phyloP scores from a whole-genome alignment of 805 yeast genomes.

The Spathaspora arborariae region DNA sequence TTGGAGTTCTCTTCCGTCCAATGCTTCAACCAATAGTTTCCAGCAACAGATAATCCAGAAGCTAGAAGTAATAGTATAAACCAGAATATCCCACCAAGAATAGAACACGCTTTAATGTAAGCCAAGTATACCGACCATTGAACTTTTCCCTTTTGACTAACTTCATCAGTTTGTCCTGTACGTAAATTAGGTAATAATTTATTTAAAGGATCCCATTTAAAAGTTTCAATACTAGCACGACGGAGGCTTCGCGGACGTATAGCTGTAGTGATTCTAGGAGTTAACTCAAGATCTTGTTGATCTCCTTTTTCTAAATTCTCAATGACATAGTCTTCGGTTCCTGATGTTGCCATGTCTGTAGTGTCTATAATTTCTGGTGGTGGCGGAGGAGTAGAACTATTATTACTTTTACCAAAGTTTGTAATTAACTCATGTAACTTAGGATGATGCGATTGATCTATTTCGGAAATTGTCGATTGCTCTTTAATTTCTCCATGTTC shows the following conservation, averaged over 20 bases:
- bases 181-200: constrained; percentile 26
- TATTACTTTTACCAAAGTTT: constrained; percentile 32
- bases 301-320: constrained; percentile 13
- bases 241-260: background rate
- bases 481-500: constrained; percentile 55
- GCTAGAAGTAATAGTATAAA: constrained; percentile 18
- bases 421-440: constrained; percentile 30
- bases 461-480: constrained; percentile 27
- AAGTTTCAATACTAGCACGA: constrained; percentile 59
- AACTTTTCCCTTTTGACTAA: constrained; percentile 58
- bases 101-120: constrained; percentile 60
- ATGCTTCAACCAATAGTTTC: constrained; percentile 61
- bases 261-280: constrained; percentile 19
- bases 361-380: background rate
- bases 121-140: constrained; percentile 47
- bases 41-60: constrained; percentile 33
- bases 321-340: background rate
- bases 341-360: background rate
- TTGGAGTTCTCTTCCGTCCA: constrained; percentile 60
- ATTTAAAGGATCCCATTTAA: constrained; percentile 38
- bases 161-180: constrained; percentile 41
- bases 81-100: constrained; percentile 43
- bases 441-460: constrained; percentile 17
- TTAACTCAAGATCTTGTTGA: constrained; percentile 24
- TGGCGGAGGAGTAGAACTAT: background rate